These are phyloP conservation scores for Pleurotus giganteus DNA, from an alignment of 768 basidiomycete species.

Conservation along the genomic window DNA sequence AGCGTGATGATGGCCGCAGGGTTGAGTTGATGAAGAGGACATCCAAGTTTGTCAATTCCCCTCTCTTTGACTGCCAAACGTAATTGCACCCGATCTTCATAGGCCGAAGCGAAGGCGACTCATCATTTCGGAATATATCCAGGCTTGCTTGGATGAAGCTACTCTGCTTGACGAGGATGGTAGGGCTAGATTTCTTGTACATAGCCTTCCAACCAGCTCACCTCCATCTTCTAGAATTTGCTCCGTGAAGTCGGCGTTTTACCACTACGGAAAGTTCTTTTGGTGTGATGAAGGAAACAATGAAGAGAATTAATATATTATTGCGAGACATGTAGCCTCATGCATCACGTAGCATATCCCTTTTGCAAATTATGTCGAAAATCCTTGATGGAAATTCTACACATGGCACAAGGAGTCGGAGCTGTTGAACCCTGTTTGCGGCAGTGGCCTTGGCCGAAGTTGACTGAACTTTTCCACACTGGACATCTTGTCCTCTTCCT, in stretches of 20 bases:
- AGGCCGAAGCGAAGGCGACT: slow-evolving; percentile 83
- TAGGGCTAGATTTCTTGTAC: slow-evolving; percentile 27
- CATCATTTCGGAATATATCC: slow-evolving; percentile 74
- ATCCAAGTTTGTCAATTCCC: slow-evolving; percentile 50
- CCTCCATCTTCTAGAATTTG: slow-evolving; percentile 2
- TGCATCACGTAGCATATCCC: not conserved
- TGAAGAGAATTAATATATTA: not conserved
- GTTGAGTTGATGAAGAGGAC: slow-evolving; percentile 68
- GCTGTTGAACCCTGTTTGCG: slow-evolving; percentile 11
- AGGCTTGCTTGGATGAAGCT: slow-evolving; percentile 77
- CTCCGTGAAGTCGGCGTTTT: not conserved
- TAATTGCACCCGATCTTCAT: slow-evolving; percentile 7
- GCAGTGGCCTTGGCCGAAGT: slow-evolving; percentile 2
- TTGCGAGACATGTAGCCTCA: not conserved
- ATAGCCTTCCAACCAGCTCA: not conserved
- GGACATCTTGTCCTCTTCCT: slow-evolving; percentile 15
- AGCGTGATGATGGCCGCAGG: slow-evolving; percentile 75
- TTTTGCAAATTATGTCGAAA: slow-evolving; percentile 4
- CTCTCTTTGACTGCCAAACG: slow-evolving; percentile 11
- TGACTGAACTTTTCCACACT: slow-evolving; percentile 2
- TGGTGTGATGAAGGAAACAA: too few species aligned
- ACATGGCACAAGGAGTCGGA: slow-evolving; percentile 10
- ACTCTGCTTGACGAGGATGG: slow-evolving; percentile 87
- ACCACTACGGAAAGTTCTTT: not conserved
- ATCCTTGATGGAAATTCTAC: slow-evolving; percentile 4